A percentile compares a stretch with the other conserved stretches of the same genome.
Conservation (phyloP, 805 yeast species). For the Metschnikowia picachoensis region DNA sequence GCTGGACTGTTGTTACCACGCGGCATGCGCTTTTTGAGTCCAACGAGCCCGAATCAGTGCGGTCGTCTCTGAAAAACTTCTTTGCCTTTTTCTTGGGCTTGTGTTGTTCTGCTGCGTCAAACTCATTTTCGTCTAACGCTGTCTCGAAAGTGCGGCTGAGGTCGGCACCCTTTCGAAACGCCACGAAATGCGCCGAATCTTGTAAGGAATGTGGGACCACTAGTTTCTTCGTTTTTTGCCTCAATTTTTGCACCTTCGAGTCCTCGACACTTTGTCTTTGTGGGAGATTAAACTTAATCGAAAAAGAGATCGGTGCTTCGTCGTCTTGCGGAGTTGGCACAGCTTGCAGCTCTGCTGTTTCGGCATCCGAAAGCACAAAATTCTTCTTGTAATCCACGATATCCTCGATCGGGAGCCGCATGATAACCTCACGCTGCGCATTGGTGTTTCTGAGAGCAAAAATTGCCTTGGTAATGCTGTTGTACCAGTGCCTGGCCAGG, state of each 20-base stretch:
- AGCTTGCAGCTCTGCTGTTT: slow-evolving; percentile 5
- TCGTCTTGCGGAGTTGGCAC: slow-evolving; percentile 16
- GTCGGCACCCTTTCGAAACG: slow-evolving; percentile 49
- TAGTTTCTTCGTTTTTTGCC: slow-evolving; percentile 2
- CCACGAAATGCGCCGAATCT: slow-evolving; percentile 50
- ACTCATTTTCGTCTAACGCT: slow-evolving; percentile 16
- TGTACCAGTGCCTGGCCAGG: slow-evolving; percentile 79
- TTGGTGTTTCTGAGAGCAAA: slow-evolving; percentile 62
- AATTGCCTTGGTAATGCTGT: slow-evolving; percentile 66
- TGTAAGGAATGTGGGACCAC: background rate
- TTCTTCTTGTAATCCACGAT: slow-evolving; percentile 59
- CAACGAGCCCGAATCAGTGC: background rate
- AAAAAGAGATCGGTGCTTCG: slow-evolving; percentile 33
- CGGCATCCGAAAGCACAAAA: slow-evolving; percentile 40
- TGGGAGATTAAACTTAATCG: slow-evolving; percentile 48
- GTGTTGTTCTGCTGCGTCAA: background rate
- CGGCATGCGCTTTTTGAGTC: background rate
- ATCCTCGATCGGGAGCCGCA: slow-evolving; percentile 72
- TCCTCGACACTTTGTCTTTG: background rate
- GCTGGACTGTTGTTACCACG: slow-evolving; percentile 14
- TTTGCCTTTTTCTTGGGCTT: slow-evolving; percentile 3
- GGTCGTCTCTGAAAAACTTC: slow-evolving; percentile 8
- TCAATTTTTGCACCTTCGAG: slow-evolving; percentile 7
- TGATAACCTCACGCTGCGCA: slow-evolving; percentile 64
- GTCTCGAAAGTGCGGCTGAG: slow-evolving; percentile 40